Percentiles rank a stretch among this genome's conserved stretches.
Evolutionary conservation across 352 stramenopile genomes (phyloP).

Genomic region (Phytophthora sp.): DNA sequence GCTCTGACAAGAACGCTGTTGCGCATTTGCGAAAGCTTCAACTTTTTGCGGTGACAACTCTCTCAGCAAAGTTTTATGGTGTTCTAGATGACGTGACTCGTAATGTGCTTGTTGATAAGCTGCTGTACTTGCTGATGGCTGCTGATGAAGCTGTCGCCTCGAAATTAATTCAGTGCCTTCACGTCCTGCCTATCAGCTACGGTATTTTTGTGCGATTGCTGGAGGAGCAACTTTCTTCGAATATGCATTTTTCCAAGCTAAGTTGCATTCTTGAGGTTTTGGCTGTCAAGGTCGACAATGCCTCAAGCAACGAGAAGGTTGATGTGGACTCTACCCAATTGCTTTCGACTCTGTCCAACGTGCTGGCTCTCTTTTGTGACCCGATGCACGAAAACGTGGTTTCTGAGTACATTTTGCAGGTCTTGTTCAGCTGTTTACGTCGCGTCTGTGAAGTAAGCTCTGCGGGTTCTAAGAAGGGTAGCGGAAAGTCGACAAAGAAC

Average conservation of each 20-base stretch:
- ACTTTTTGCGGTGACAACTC: conserved; percentile 38
- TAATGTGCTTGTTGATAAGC: conserved; percentile 47
- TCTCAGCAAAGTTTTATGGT: conserved; percentile 51
- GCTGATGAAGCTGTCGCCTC: conserved; percentile 65
- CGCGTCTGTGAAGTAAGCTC: conserved; percentile 60
- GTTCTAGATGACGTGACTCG: conserved; percentile 58
- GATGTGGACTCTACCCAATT: conserved; percentile 43
- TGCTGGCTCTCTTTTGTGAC: conserved; percentile 65
- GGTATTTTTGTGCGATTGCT: conserved; percentile 64
- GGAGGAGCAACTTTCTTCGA: conserved; percentile 41
- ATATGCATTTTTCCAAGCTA: conserved; percentile 48
- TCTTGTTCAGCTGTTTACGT: conserved; percentile 79
- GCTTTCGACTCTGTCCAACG: conserved; percentile 60
- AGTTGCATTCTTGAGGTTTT: conserved; percentile 85
- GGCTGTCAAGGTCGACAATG: conserved; percentile 65
- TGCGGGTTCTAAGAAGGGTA: conserved; percentile 7
- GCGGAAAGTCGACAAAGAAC: conserved; percentile 32
- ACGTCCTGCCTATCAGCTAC: conserved; percentile 55
- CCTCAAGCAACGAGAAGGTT: conserved; percentile 31
- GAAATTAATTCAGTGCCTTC: conserved; percentile 59
- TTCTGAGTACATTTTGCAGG: conserved; percentile 84
- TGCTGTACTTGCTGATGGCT: conserved; percentile 68
- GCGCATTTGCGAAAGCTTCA: conserved; percentile 51
- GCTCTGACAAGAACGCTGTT: conserved; percentile 38
- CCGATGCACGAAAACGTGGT: conserved; percentile 56